These are phyloP conservation scores for Termitomyces sp. DNA, from an alignment of 768 basidiomycete species.

Conservation along the genomic window DNA sequence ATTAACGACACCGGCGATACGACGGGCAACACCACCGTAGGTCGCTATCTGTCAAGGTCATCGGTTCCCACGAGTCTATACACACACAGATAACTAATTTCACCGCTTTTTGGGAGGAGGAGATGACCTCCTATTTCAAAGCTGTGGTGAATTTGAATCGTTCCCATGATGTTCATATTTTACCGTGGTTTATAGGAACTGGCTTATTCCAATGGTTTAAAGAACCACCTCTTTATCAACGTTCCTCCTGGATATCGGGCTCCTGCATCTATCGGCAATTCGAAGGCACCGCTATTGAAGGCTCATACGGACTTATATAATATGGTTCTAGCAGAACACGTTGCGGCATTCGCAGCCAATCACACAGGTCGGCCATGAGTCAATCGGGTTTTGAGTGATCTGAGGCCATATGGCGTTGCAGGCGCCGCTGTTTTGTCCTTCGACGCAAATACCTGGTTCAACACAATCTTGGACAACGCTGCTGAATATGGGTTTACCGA, in stretches of 20 bases:
- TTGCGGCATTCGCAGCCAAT: not conserved
- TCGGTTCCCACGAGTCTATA: not conserved
- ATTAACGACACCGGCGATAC: conserved; percentile 59
- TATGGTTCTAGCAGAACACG: not conserved
- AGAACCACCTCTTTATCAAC: conserved; percentile 50
- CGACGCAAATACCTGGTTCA: conserved; percentile 51
- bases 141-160: conserved; percentile 38
- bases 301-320: conserved; percentile 20
- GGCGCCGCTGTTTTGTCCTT: conserved; percentile 42
- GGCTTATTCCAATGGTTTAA: conserved; percentile 37
- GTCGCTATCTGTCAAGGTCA: not conserved
- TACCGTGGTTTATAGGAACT: conserved; percentile 28
- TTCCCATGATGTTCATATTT: not conserved
- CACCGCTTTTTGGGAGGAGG: conserved; percentile 44
- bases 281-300: conserved; percentile 33
- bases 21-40: conserved; percentile 34
- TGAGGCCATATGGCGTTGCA: conserved; percentile 10
- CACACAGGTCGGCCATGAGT: not conserved
- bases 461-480: conserved; percentile 38
- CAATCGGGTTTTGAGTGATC: not conserved
- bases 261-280: conserved; percentile 34
- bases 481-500: conserved; percentile 31
- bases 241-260: conserved; percentile 52
- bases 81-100: conserved; percentile 50
- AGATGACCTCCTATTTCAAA: conserved; percentile 47